A percentile compares a stretch with the other conserved stretches of the same genome.
These are phyloP conservation scores for Suhomyces taliae DNA, from an alignment of 1,139 yeast genomes.

Conservation along the genomic window DNA sequence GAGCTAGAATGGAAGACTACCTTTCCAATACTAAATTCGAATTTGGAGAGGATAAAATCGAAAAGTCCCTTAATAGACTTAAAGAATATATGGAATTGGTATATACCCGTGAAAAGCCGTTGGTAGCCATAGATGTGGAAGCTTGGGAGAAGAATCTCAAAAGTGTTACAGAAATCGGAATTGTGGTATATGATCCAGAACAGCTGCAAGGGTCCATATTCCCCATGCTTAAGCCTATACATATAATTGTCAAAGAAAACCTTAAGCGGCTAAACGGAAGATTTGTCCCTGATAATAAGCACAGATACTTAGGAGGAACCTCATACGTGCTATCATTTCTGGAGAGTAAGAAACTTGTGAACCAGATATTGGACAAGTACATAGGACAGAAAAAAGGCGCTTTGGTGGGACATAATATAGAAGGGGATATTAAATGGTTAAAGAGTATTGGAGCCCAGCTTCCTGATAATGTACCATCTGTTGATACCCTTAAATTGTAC, in stretches of 20 bases:
- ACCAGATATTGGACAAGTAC: conserved; percentile 16
- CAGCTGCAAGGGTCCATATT: conserved; percentile 15
- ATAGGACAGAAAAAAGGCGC: conserved; percentile 16
- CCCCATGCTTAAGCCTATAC: conserved; percentile 20
- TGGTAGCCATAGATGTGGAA: conserved; percentile 26
- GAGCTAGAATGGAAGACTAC: conserved; percentile 10
- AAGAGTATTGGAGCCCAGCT: conserved; percentile 17
- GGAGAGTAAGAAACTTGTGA: conserved; percentile 14
- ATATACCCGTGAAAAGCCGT: conserved; percentile 19
- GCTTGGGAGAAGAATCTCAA: conserved; percentile 21
- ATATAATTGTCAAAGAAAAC: conserved; percentile 21
- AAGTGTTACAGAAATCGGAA: conserved; percentile 24
- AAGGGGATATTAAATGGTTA: conserved; percentile 25
- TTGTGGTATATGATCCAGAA: conserved; percentile 23
- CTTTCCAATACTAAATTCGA: conserved; percentile 6
- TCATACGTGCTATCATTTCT: conserved; percentile 16
- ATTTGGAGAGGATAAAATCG: conserved; percentile 3
- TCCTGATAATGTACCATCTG: conserved; percentile 12
- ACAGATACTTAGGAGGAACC: conserved; percentile 19
- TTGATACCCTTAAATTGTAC: conserved; percentile 22
- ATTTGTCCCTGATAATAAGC: conserved; percentile 24
- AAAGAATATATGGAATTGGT: conserved; percentile 17
- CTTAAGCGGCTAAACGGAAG: conserved; percentile 14
- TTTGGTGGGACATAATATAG: conserved; percentile 24
- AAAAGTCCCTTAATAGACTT: conserved; percentile 1